Percentiles rank a stretch among this genome's conserved stretches.
These are phyloP conservation scores for Hepatocystis sp. DNA, from an alignment of 169 alveolate genomes.

Conservation along the genomic window DNA sequence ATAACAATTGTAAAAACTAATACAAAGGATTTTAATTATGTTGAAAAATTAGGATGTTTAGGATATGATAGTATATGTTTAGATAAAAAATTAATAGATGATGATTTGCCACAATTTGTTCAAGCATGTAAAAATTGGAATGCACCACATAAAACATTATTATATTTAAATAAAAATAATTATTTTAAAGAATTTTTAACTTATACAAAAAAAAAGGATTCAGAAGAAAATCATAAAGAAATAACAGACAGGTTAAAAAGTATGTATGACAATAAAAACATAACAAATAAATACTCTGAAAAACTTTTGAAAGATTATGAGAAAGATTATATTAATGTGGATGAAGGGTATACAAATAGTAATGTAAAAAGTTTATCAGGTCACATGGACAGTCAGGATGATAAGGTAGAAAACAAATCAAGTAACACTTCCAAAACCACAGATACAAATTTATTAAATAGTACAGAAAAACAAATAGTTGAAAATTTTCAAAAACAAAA, in stretches of 20 bases:
- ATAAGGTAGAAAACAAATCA: neutral
- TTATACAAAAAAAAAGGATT: slow-evolving; percentile 9
- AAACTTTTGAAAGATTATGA: slow-evolving; percentile 53
- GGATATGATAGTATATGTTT: slow-evolving; percentile 86
- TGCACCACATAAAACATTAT: slow-evolving; percentile 79
- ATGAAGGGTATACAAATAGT: neutral
- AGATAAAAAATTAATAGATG: slow-evolving; percentile 78
- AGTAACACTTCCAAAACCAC: neutral
- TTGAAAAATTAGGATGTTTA: slow-evolving; percentile 80
- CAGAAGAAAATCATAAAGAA: slow-evolving; percentile 22
- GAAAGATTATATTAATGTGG: slow-evolving; percentile 35
- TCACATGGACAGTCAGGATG: neutral
- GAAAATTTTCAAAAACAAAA: slow-evolving; percentile 63
- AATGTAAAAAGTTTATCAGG: neutral
- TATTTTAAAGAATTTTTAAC: slow-evolving; percentile 57
- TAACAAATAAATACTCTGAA: slow-evolving; percentile 28
- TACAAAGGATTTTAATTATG: slow-evolving; percentile 73
- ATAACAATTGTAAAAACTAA: slow-evolving; percentile 84
- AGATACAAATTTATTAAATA: slow-evolving; percentile 14
- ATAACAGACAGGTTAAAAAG: slow-evolving; percentile 39
- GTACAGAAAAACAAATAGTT: slow-evolving; percentile 50
- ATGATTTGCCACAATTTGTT: slow-evolving; percentile 79
- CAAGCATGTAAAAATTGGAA: slow-evolving; percentile 77
- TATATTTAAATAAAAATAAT: slow-evolving; percentile 65
- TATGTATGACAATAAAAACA: slow-evolving; percentile 44